A percentile compares a stretch with the other conserved stretches of the same genome.
Conservation (phyloP, 2,329 filamentous ascomycete species). For the Alternaria gaisen region DNA sequence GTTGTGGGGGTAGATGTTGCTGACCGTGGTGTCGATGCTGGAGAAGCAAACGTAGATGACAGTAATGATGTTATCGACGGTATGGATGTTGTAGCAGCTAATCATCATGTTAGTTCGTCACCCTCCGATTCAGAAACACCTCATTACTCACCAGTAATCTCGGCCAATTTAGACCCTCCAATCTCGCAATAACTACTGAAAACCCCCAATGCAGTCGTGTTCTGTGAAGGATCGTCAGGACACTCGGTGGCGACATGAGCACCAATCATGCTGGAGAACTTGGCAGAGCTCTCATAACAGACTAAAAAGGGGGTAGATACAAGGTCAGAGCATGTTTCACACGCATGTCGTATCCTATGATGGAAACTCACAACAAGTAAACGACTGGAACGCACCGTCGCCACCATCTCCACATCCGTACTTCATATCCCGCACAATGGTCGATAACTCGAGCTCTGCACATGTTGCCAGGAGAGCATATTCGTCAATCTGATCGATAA, state of each 20-base stretch:
- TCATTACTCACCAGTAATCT: neutral
- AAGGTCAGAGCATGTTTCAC: neutral
- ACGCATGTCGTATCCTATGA: neutral
- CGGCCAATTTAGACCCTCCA: neutral
- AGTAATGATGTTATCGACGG: neutral
- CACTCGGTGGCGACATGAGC: neutral
- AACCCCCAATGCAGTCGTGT: neutral
- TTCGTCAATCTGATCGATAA: constrained; percentile 2
- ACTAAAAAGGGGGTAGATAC: neutral
- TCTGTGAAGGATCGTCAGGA: constrained; percentile 1
- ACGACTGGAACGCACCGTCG: neutral
- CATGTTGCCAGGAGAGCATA: neutral
- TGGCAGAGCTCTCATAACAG: constrained; percentile 11
- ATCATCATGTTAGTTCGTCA: neutral
- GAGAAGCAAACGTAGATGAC: neutral
- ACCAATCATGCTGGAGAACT: constrained; percentile 8
- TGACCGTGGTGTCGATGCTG: neutral
- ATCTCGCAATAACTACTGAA: constrained; percentile 2
- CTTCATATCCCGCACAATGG: constrained; percentile 2
- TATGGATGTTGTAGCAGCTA: neutral
- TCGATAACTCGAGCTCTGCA: neutral
- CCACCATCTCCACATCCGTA: neutral
- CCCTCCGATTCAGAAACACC: neutral
- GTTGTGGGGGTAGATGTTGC: neutral
- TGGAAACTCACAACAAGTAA: constrained; percentile 3